Evolutionary conservation across 768 basidiomycete genomes (phyloP), one percentile per base, ranked within the genome.

Genomic region (Suillus decipiens): DNA sequence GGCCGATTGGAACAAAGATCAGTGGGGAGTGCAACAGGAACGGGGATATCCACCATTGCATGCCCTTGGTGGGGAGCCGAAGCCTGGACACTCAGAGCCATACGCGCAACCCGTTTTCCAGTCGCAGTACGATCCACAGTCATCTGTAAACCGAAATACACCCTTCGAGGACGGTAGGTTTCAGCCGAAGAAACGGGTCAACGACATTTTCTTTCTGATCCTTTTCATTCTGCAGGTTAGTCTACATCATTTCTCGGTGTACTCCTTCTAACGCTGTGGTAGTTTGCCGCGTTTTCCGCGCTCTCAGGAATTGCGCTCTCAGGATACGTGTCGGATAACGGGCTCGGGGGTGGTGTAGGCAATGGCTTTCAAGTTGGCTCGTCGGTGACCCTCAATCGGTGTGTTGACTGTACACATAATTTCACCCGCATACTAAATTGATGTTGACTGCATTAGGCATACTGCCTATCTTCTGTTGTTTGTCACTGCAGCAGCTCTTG

Each of bases 401-500:
- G 63, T 58, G 83, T 77, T 15, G 22, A 45, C 41, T 45, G 3
- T 14, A 28, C 4, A 3, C 15, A 34, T n/a, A n/a, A n/a, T n/a
- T 43, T 9, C 3, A 14, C 24, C 22, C 7, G 31, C 11, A 33
- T 34, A 17, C 17, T n/a, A 3, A 9, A 59, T 47, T 37, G 39
- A 56, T 54, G 19, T 33, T 24, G 39, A 51, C 36, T 24, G 48
- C 19, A 12, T 12, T 57, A 90, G 90, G 72, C 87, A 87, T 68
- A 88, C 92, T 0, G 86, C 87, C 3, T 91, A 88, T 69, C 84
- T 94, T n/a, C 78, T 93, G 10, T 81, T 93, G 34, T 78, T 94
- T 48, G 85, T 92, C 48, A 86, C 88, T 2, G 92, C 82, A 8
- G 83, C 86, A 19, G 90, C 85, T 1, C 74, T 93, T 11, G 64